phyloP scores from a whole-genome alignment of 768 basidiomycete genomes.

The Kwoniella botswanensis region DNA sequence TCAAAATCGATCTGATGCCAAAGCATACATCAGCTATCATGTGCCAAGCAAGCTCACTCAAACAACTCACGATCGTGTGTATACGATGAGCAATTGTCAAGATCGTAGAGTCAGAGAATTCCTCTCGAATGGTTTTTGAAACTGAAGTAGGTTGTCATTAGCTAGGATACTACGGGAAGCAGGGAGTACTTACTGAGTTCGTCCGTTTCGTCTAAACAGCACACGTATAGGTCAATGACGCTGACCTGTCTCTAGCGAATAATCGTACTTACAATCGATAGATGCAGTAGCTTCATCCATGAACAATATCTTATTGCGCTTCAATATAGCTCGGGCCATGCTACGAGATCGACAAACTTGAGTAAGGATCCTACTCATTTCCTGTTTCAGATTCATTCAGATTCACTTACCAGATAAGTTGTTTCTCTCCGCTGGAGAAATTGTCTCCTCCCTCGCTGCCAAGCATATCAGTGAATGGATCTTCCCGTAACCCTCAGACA shows the following conservation, averaged over 20 bases:
- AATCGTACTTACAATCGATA: slow-evolving; percentile 64
- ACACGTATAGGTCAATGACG: not conserved
- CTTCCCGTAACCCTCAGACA: not conserved
- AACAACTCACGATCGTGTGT: slow-evolving; percentile 68
- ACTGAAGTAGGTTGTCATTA: slow-evolving; percentile 26
- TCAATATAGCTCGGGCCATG: slow-evolving; percentile 84
- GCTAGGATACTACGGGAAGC: not conserved
- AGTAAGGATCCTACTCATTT: not conserved
- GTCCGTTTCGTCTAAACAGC: slow-evolving; percentile 73
- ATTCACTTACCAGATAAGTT: slow-evolving; percentile 66
- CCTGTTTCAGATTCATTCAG: not conserved
- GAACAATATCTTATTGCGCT: slow-evolving; percentile 74
- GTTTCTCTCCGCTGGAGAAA: slow-evolving; percentile 76
- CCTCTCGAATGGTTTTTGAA: slow-evolving; percentile 57
- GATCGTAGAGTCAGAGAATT: slow-evolving; percentile 77
- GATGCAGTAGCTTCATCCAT: slow-evolving; percentile 81
- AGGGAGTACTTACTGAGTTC: slow-evolving; percentile 71
- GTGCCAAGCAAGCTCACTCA: not conserved
- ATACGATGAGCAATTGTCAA: slow-evolving; percentile 82
- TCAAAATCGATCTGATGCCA: slow-evolving; percentile 73
- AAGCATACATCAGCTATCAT: slow-evolving; percentile 6
- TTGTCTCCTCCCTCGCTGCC: slow-evolving; percentile 80
- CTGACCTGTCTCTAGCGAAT: not conserved
- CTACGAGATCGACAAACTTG: slow-evolving; percentile 48
- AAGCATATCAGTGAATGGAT: not conserved